Conservation (phyloP, 202 grass and related monocot species). For the Setaria italica region DNA sequence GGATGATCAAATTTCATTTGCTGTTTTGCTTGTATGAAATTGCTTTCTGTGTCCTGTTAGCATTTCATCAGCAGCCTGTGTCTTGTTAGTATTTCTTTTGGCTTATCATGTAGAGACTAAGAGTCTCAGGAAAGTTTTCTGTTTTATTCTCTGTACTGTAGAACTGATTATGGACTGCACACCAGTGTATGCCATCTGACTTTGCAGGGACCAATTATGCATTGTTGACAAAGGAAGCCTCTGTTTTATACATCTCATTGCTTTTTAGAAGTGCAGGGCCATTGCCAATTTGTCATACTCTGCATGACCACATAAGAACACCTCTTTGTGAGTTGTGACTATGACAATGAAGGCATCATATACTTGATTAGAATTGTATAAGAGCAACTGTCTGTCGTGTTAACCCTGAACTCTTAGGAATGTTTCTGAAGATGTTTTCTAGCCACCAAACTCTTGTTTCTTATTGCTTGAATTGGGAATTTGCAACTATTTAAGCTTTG, state of each 20-base stretch:
- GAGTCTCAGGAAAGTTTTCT: neutral
- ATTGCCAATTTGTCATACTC: neutral
- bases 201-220: neutral
- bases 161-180: neutral
- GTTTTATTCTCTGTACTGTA: neutral
- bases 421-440: neutral
- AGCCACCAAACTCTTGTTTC: neutral
- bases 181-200: neutral
- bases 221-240: neutral
- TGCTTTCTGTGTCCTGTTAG: neutral
- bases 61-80: neutral
- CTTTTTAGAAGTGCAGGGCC: neutral
- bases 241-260: neutral
- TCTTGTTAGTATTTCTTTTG: neutral
- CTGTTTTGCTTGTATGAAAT: constrained; percentile 3
- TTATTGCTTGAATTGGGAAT: neutral
- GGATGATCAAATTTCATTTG: neutral
- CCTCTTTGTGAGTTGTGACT: neutral
- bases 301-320: neutral
- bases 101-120: neutral
- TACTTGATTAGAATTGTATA: neutral
- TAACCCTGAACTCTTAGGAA: neutral
- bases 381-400: neutral
- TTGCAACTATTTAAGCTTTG: neutral
- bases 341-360: neutral